These are phyloP conservation scores for Kodamaea sp. DNA, from an alignment of 1,139 yeast species.

Conservation along the genomic window DNA sequence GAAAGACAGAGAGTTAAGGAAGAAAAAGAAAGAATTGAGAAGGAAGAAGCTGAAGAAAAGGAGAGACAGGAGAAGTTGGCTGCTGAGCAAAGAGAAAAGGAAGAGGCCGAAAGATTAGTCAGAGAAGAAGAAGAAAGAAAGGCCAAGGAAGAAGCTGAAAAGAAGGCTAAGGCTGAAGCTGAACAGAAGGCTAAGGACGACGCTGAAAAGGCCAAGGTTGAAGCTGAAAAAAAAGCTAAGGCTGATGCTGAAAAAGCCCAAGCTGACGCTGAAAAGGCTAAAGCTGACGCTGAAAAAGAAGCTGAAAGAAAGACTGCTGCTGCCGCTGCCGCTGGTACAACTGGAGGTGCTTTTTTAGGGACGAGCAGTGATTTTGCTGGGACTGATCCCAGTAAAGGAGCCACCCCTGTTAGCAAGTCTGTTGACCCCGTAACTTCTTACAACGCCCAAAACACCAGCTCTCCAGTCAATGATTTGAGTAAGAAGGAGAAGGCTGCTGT, in stretches of 20 bases:
- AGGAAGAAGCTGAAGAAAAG: slow-evolving; percentile 33
- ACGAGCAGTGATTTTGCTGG: slow-evolving; percentile 19
- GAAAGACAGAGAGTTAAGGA: slow-evolving; percentile 39
- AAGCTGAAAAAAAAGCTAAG: slow-evolving; percentile 20
- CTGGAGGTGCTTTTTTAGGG: slow-evolving; percentile 14
- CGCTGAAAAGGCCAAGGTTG: slow-evolving; percentile 21
- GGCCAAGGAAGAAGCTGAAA: slow-evolving; percentile 29
- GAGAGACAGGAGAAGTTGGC: slow-evolving; percentile 28
- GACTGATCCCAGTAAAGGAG: slow-evolving; percentile 22
- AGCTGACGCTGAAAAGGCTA: slow-evolving; percentile 5
- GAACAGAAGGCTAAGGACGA: slow-evolving; percentile 17
- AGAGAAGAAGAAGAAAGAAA: slow-evolving; percentile 22
- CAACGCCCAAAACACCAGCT: slow-evolving; percentile 7
- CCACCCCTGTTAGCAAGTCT: slow-evolving; percentile 6
- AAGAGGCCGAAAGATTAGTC: slow-evolving; percentile 18
- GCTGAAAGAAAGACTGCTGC: slow-evolving; percentile 7
- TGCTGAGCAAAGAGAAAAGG: slow-evolving; percentile 17
- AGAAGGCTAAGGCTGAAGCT: slow-evolving; percentile 13
- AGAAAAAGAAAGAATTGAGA: slow-evolving; percentile 33
- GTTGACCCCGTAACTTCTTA: slow-evolving; percentile 23
- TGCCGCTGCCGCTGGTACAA: slow-evolving; percentile 2
- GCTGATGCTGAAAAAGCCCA: slow-evolving; percentile 30
- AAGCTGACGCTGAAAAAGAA: slow-evolving; percentile 13
- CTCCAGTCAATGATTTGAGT: slow-evolving; percentile 3
- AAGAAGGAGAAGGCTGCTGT: slow-evolving; percentile 6